A percentile compares a stretch with the other conserved stretches of the same genome.
phyloP scores from a whole-genome alignment of 2,329 filamentous ascomycete species.

The Verticillium dahliae region DNA sequence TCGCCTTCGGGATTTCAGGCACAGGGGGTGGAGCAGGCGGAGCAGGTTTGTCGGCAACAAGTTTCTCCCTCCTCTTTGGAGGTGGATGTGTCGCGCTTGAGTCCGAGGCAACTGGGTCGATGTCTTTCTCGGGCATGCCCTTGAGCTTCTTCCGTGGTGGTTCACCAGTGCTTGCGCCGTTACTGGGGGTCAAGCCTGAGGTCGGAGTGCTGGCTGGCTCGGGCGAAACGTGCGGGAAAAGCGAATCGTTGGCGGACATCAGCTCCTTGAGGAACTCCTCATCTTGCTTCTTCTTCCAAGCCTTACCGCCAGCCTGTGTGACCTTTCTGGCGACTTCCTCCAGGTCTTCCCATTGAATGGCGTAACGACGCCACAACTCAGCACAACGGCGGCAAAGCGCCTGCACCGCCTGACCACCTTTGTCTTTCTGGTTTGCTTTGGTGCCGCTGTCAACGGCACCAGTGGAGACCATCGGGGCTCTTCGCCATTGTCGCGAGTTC shows the following conservation, averaged over 20 bases:
- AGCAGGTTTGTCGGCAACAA: conserved; percentile 45
- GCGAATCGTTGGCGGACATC: conserved; percentile 56
- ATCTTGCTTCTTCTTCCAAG: conserved; percentile 83
- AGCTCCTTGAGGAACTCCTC: conserved; percentile 81
- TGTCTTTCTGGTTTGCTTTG: conserved; percentile 69
- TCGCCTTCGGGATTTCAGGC: conserved; percentile 74
- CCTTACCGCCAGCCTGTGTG: conserved; percentile 68
- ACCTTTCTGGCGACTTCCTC: conserved; percentile 90
- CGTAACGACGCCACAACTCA: conserved; percentile 91
- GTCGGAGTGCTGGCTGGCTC: conserved; percentile 20
- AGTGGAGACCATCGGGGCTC: conserved; percentile 67
- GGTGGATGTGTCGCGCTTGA: conserved; percentile 18
- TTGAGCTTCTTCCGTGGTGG: conserved; percentile 63
- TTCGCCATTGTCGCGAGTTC: conserved; percentile 81
- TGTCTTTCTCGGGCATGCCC: conserved; percentile 43
- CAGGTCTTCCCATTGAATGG: conserved; percentile 88
- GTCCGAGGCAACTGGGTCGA: conserved; percentile 40
- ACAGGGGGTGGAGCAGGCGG: conserved; percentile 53
- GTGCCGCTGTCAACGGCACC: conserved; percentile 60
- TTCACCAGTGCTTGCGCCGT: conserved; percentile 31
- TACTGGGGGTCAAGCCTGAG: conserved; percentile 19
- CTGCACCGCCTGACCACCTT: conserved; percentile 65
- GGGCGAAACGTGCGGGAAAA: conserved; percentile 33
- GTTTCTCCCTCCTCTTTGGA: conserved; percentile 53
- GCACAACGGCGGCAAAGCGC: conserved; percentile 88